Conservation (phyloP, 129 eudicot genomes). For the Centella asiatica region DNA sequence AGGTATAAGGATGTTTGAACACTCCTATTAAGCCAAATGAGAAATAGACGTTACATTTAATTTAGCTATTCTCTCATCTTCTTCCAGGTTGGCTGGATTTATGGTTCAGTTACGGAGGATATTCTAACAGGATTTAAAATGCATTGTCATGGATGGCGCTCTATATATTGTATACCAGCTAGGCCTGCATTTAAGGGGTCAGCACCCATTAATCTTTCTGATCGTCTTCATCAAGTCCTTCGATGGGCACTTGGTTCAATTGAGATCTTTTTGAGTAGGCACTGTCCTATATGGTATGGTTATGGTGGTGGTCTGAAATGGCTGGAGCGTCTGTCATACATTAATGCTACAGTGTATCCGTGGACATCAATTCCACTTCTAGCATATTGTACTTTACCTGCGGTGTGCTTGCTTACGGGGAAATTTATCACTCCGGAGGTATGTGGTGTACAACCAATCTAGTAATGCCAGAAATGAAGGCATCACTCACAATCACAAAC, state of each 20-base stretch:
- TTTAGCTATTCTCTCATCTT: neutral
- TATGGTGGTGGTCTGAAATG: slow-evolving; percentile 74
- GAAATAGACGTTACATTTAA: neutral
- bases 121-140: slow-evolving; percentile 79
- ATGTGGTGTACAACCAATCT: neutral
- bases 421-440: slow-evolving; percentile 79
- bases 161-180: slow-evolving; percentile 69
- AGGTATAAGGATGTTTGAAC: slow-evolving; percentile 27
- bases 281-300: slow-evolving; percentile 80
- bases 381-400: slow-evolving; percentile 74
- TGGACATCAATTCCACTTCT: slow-evolving; percentile 66
- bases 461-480: neutral
- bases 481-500: neutral
- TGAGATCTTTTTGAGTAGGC: slow-evolving; percentile 66
- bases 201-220: slow-evolving; percentile 83
- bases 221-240: slow-evolving; percentile 81
- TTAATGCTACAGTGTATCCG: slow-evolving; percentile 66
- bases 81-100: slow-evolving; percentile 74
- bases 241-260: slow-evolving; percentile 88
- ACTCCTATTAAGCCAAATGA: neutral
- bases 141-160: slow-evolving; percentile 94
- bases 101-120: slow-evolving; percentile 77
- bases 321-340: slow-evolving; percentile 62
- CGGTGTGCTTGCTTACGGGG: slow-evolving; percentile 73
- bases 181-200: slow-evolving; percentile 82